Conservation (phyloP, 1,284 basidiomycete genomes). For the Ustilago curta region DNA sequence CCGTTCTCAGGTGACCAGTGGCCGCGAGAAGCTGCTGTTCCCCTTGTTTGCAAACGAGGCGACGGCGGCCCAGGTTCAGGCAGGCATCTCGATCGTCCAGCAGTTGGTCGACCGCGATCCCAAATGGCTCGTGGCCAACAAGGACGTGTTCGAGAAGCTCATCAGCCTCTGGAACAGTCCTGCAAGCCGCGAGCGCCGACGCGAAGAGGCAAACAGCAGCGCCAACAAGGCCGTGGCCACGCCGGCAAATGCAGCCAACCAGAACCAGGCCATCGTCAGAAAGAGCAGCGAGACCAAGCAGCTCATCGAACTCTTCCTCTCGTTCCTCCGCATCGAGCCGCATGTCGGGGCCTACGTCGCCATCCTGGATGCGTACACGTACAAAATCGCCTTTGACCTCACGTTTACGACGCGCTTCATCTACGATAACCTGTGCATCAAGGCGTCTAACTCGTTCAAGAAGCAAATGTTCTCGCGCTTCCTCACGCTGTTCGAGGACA, state of each 20-base stretch:
- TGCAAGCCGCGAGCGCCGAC: slow-evolving; percentile 50
- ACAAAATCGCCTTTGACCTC: slow-evolving; percentile 84
- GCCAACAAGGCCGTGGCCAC: slow-evolving; percentile 37
- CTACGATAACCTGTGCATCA: slow-evolving; percentile 82
- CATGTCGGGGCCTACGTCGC: slow-evolving; percentile 91
- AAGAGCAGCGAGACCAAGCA: slow-evolving; percentile 75
- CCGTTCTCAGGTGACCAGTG: slow-evolving; percentile 51
- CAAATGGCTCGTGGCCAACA: slow-evolving; percentile 76
- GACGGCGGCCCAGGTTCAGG: slow-evolving; percentile 40
- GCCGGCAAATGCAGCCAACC: slow-evolving; percentile 12
- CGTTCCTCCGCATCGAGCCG: slow-evolving; percentile 74
- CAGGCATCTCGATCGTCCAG: slow-evolving; percentile 78
- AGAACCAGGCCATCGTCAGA: slow-evolving; percentile 13
- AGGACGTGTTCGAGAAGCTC: slow-evolving; percentile 65
- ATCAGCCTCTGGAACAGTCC: slow-evolving; percentile 69
- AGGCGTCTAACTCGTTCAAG: slow-evolving; percentile 76
- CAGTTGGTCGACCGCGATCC: slow-evolving; percentile 80
- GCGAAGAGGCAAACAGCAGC: slow-evolving; percentile 51
- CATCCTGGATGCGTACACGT: slow-evolving; percentile 84
- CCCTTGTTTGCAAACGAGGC: slow-evolving; percentile 59
- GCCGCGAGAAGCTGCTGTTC: slow-evolving; percentile 49
- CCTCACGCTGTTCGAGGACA: slow-evolving; percentile 83
- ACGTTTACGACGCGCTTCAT: slow-evolving; percentile 87
- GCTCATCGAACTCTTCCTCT: slow-evolving; percentile 76
- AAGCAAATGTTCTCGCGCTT: slow-evolving; percentile 87